Evolutionary conservation across 495 filamentous ascomycete genomes (phyloP).

Genomic region (Evansstolkia leycettana): DNA sequence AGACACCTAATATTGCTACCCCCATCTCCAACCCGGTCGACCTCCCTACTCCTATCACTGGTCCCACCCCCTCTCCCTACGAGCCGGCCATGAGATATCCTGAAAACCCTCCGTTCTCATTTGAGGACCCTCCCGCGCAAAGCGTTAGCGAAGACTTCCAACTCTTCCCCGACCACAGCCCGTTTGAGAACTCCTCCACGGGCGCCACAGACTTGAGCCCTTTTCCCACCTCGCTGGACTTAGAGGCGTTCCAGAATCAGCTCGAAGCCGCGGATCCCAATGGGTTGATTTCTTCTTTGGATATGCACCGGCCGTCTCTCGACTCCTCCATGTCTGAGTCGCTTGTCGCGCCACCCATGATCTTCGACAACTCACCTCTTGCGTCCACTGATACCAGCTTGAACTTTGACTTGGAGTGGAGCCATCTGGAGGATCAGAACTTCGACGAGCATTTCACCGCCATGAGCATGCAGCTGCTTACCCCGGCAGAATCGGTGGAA

Average conservation of each 20-base stretch:
- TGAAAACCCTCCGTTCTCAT: conserved; percentile 16
- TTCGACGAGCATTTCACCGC: conserved; percentile 21
- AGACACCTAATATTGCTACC: conserved; percentile 42
- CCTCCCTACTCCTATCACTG: conserved; percentile 15
- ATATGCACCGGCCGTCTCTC: conserved; percentile 16
- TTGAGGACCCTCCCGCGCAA: conserved; percentile 17
- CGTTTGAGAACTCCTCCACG: conserved; percentile 3
- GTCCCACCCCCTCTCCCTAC: conserved; percentile 16
- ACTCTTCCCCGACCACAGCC: conserved; percentile 11
- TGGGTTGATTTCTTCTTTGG: conserved; percentile 11
- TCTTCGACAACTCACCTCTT: conserved; percentile 12
- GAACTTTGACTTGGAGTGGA: conserved; percentile 27
- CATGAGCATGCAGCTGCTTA: conserved; percentile 22
- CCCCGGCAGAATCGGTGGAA: conserved; percentile 12
- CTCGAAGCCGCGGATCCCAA: conserved; percentile 42
- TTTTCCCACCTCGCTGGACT: conserved; percentile 24
- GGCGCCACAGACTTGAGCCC: conserved; percentile 8
- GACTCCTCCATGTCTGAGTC: conserved; percentile 15
- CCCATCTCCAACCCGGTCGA: conserved; percentile 33
- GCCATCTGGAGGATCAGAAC: conserved; percentile 18
- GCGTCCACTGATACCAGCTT: conserved; percentile 17
- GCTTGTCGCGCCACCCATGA: conserved; percentile 7
- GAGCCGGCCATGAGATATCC: conserved; percentile 6
- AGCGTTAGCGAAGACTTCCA: conserved; percentile 14
- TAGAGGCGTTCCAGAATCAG: conserved; percentile 37